Conservation (phyloP, 306 rosid genomes). For the Vigna reflexopilosa region DNA sequence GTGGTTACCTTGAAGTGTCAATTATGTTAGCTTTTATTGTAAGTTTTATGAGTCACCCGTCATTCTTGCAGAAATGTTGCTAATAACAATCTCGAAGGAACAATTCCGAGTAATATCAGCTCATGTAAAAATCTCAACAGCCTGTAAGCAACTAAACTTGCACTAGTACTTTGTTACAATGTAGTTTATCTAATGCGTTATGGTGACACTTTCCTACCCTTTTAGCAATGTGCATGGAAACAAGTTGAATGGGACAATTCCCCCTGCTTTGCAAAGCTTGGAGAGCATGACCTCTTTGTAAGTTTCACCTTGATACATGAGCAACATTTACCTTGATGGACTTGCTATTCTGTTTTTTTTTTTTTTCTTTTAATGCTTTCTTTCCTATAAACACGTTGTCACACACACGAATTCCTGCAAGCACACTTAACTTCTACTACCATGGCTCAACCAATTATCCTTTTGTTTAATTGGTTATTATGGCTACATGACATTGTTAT, state of each 20-base stretch:
- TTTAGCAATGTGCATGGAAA: conserved; percentile 77
- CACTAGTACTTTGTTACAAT: not conserved
- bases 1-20: conserved; percentile 27
- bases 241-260: conserved; percentile 85
- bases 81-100: conserved; percentile 85
- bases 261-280: conserved; percentile 73
- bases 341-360: not conserved
- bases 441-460: not conserved
- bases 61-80: conserved; percentile 76
- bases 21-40: not conserved
- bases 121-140: conserved; percentile 92
- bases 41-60: conserved; percentile 12
- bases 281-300: conserved; percentile 98
- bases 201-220: conserved; percentile 16
- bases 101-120: conserved; percentile 80
- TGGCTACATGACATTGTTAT: conserved; percentile 22
- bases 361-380: not conserved
- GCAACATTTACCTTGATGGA: conserved; percentile 1
- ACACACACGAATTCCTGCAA: not conserved
- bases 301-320: conserved; percentile 44
- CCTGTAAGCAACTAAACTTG: conserved; percentile 69
- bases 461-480: conserved; percentile 6
- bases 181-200: not conserved
- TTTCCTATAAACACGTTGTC: not conserved
- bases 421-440: not conserved